Base-by-base conservation (phyloP, 2,329 filamentous ascomycete species). In the Trichoderma arundinaceum region DNA sequence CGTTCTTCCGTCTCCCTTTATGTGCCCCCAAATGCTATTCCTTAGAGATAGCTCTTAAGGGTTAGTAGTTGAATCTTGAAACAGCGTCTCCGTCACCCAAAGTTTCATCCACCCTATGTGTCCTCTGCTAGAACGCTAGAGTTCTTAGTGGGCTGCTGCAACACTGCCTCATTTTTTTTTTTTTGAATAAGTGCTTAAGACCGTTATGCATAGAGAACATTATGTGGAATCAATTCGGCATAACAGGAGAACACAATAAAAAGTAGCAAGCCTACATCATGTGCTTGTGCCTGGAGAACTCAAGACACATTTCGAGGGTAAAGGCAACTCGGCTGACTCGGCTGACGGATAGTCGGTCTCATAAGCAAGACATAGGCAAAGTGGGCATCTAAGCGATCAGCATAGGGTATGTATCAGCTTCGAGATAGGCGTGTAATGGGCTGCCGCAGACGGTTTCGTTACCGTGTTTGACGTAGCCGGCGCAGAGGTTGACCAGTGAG, bases 101-200 rank as follows among this genome's bases (percentile, higher is more conserved):
- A 49, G 57, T 60, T 60, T 49, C 57, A 60, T 39, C 57, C 57
- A 33, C 3, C 10, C 38, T 41, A 12, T 41, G 19, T 35, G 22
- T 28, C 12, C 2, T 6, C 35, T 13, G n/a, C 17, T 60, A 43
- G 49, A 60, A 49, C 57, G 17, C 28, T 60, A 33, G 44, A 13
- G 8, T 13, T 28, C 22, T 60, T 28, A 7, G 17, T 39, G 3
- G 4, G 17, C 22, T 28, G 22, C 22, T 54, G 9, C 22, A 43
- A 3, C 19, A 32, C 13, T 19, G 39, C 39, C 9, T 17, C 53
- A 17, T 44, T 28, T 22, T 32, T 15, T 2, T 44, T 28, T 22
- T 32, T 15, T 2, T n/a, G 15, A 33, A 19, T 17, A n/a, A 32
- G 39, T 28, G 12, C 22, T 15, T 43, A 33, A 7, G 39, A 43